Percentiles rank a stretch among this genome's conserved stretches.
Evolutionary conservation across 164 flowering plant genomes (phyloP).

Genomic region (Echeveria elegans): DNA sequence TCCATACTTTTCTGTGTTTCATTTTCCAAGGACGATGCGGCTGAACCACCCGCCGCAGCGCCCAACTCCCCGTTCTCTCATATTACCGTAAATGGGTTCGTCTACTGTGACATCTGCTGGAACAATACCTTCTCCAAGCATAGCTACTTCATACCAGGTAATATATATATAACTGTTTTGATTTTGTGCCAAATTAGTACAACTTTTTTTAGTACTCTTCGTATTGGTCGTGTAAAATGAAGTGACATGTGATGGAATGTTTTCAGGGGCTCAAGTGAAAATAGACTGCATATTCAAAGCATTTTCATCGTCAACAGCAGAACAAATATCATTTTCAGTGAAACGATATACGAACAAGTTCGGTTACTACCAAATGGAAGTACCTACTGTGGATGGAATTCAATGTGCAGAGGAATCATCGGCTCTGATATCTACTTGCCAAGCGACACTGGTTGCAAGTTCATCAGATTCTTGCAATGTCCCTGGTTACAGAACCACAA

Average conservation of each 20-base stretch:
- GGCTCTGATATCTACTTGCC: constrained; percentile 34
- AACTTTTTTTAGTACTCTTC: not conserved
- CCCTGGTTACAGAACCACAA: constrained; percentile 45
- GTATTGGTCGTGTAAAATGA: not conserved
- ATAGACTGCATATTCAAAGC: constrained; percentile 54
- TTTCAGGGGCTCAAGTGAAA: constrained; percentile 43
- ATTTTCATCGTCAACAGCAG: constrained; percentile 30
- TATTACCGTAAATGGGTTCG: constrained; percentile 69
- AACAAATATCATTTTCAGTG: constrained; percentile 48
- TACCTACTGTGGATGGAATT: constrained; percentile 55
- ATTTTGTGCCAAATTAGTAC: too few species aligned
- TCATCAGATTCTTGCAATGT: constrained; percentile 39
- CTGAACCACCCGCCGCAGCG: constrained; percentile 16
- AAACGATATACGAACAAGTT: constrained; percentile 44
- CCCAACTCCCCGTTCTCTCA: constrained; percentile 37
- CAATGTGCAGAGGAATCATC: constrained; percentile 36
- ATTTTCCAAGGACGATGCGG: constrained; percentile 6
- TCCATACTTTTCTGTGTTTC: constrained; percentile 17
- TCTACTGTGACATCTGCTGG: constrained; percentile 84
- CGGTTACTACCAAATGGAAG: constrained; percentile 46
- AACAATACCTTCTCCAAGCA: constrained; percentile 72
- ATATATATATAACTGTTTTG: not conserved
- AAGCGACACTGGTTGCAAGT: constrained; percentile 36
- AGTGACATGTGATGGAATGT: not conserved
- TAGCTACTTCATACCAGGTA: constrained; percentile 94